Evolutionary conservation across 1,139 yeast genomes (phyloP).

Genomic region (Pichia sp.): DNA sequence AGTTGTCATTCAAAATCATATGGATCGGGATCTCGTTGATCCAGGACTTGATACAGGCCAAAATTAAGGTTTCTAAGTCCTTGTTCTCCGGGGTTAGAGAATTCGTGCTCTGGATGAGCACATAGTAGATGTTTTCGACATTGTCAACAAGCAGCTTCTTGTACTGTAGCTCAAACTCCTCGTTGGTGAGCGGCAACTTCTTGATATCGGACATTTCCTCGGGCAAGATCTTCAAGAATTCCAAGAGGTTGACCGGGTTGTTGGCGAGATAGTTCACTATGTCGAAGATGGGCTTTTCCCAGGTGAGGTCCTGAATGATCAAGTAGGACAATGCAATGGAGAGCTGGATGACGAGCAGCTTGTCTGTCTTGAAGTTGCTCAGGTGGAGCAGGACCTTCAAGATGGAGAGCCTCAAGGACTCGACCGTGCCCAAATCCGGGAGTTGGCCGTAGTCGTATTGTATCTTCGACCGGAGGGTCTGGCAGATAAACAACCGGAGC

Average conservation of each 20-base stretch:
- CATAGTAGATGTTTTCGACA: conserved; percentile 61
- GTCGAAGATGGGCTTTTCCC: conserved; percentile 72
- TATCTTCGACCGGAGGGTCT: conserved; percentile 78
- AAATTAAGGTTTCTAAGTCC: conserved; percentile 39
- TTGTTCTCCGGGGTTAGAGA: conserved; percentile 32
- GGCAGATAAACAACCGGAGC: conserved; percentile 79
- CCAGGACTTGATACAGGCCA: conserved; percentile 86
- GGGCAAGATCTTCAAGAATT: conserved; percentile 81
- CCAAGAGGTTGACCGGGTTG: conserved; percentile 50
- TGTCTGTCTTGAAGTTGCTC: conserved; percentile 29
- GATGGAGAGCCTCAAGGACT: conserved; percentile 58
- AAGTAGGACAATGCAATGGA: conserved; percentile 78
- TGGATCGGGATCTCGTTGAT: conserved; percentile 76
- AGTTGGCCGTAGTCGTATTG: conserved; percentile 81
- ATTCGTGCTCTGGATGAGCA: conserved; percentile 48
- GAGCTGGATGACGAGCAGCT: conserved; percentile 70
- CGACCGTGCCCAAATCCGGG: conserved; percentile 42
- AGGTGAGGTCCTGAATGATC: conserved; percentile 67
- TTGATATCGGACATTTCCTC: conserved; percentile 82
- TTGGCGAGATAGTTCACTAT: conserved; percentile 49
- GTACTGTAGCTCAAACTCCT: conserved; percentile 66
- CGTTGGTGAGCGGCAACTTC: conserved; percentile 75
- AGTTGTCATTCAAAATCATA: conserved; percentile 41
- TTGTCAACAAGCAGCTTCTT: conserved; percentile 59
- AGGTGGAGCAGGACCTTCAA: conserved; percentile 44